phyloP scores from a whole-genome alignment of 306 rosid genomes.

The Crotalaria pallida region DNA sequence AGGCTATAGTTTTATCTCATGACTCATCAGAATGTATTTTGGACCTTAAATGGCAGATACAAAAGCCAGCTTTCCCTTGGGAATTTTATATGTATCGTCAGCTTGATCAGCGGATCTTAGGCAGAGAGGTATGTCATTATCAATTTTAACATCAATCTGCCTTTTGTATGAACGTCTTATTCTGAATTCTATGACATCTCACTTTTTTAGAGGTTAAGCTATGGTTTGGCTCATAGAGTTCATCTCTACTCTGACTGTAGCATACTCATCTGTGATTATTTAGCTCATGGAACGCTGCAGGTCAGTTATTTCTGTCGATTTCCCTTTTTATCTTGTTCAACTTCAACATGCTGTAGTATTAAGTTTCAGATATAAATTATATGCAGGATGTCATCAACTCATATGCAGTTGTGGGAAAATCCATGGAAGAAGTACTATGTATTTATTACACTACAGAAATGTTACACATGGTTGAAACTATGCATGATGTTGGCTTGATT shows the following conservation, averaged over 20 bases:
- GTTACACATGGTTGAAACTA: conserved; percentile 74
- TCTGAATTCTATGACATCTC: conserved; percentile 30
- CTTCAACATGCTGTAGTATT: conserved; percentile 11
- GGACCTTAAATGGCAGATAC: conserved; percentile 51
- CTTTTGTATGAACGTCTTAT: conserved; percentile 28
- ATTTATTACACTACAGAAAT: conserved; percentile 84
- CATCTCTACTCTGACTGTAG: conserved; percentile 79
- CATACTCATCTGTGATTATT: conserved; percentile 67
- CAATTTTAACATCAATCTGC: conserved; percentile 17
- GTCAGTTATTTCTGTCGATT: conserved; percentile 30
- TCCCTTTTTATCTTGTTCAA: conserved; percentile 1
- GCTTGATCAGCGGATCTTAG: conserved; percentile 68
- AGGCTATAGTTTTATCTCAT: background rate
- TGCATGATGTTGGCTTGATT: conserved; percentile 74
- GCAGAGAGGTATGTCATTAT: conserved; percentile 47
- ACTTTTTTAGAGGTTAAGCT: conserved; percentile 70
- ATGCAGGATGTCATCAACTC: conserved; percentile 82
- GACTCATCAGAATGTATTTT: conserved; percentile 24
- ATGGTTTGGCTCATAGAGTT: conserved; percentile 70
- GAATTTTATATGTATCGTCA: conserved; percentile 92
- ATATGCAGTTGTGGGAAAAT: conserved; percentile 54
- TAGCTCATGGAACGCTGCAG: conserved; percentile 90
- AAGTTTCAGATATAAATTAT: conserved; percentile 20
- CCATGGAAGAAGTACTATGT: conserved; percentile 86
- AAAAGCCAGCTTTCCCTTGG: conserved; percentile 90